Evolutionary conservation across 129 eudicot genomes (phyloP).

Genomic region (Helianthus tuberosus): DNA sequence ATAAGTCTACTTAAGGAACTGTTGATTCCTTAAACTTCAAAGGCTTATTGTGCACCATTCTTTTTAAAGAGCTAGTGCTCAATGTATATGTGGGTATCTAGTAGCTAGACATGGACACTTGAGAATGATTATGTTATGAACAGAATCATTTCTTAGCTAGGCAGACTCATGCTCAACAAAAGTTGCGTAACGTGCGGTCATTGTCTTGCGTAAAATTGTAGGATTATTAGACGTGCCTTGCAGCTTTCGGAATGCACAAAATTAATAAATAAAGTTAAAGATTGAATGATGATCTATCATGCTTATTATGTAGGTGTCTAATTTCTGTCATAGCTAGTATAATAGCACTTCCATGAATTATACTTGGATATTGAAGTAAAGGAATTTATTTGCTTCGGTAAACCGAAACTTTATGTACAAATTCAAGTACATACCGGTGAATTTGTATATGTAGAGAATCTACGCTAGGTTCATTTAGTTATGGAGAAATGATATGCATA

Average conservation of each 20-base stretch:
- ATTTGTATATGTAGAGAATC: conserved; percentile 13
- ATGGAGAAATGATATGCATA: neutral
- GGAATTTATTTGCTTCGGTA: conserved; percentile 30
- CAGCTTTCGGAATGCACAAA: conserved; percentile 40
- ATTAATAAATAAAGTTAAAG: conserved; percentile 4
- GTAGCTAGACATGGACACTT: conserved; percentile 19
- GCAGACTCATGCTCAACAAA: conserved; percentile 33
- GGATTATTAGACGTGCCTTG: conserved; percentile 39
- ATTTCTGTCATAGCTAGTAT: conserved; percentile 32
- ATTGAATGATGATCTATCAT: conserved; percentile 39
- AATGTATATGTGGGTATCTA: conserved; percentile 21
- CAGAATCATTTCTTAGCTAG: conserved; percentile 54
- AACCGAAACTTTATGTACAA: conserved; percentile 25
- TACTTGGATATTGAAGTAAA: conserved; percentile 24
- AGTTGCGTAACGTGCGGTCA: conserved; percentile 45
- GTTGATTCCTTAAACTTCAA: conserved; percentile 9
- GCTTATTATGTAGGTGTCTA: conserved; percentile 36
- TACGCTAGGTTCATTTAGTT: conserved; percentile 1
- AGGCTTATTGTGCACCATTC: conserved; percentile 8
- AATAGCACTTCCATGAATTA: conserved; percentile 42
- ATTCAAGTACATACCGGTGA: conserved; percentile 2
- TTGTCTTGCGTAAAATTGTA: conserved; percentile 36
- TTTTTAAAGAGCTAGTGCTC: conserved; percentile 17
- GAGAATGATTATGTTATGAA: conserved; percentile 23
- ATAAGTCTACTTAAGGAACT: conserved; percentile 8